These are phyloP conservation scores for Exsudoporus frostii DNA, from an alignment of 768 basidiomycete species.

Conservation along the genomic window DNA sequence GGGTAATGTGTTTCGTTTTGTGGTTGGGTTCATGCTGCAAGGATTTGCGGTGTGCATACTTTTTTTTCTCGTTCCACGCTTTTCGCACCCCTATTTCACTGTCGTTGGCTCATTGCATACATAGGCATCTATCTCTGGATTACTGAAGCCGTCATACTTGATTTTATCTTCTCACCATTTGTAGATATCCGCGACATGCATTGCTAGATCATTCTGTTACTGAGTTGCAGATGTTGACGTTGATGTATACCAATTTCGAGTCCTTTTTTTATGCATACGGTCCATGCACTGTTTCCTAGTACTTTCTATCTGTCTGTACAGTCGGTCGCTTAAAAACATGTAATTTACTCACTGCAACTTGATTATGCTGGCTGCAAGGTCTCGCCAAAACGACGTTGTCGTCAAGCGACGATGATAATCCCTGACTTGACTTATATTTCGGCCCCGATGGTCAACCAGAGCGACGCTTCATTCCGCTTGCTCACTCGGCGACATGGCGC, in stretches of 20 bases:
- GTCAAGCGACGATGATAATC: conserved; percentile 9
- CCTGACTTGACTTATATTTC: conserved; percentile 43
- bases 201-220: conserved; percentile 23
- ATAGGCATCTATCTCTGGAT: conserved; percentile 10
- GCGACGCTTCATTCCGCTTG: conserved; percentile 69
- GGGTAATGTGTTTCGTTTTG: conserved; percentile 15
- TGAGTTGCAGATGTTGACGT: conserved; percentile 8
- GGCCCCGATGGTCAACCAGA: conserved; percentile 80
- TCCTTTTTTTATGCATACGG: background rate
- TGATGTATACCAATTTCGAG: conserved; percentile 21
- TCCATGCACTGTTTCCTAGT: background rate
- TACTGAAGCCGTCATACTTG: conserved; percentile 2
- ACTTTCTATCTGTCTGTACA: conserved; percentile 17
- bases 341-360: conserved; percentile 16
- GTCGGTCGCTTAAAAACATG: conserved; percentile 1
- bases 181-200: conserved; percentile 25
- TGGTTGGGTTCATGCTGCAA: background rate
- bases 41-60: conserved; percentile 1
- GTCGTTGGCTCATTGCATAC: conserved; percentile 9
- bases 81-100: conserved; percentile 1
- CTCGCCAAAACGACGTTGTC: background rate
- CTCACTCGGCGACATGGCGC: conserved; percentile 61
- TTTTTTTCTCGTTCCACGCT: conserved; percentile 4
- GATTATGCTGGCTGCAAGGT: no score
- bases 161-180: conserved; percentile 1